Base-by-base conservation (phyloP, 1,284 basidiomycete genomes). In the Melanopsichium pennsylvanicum region DNA sequence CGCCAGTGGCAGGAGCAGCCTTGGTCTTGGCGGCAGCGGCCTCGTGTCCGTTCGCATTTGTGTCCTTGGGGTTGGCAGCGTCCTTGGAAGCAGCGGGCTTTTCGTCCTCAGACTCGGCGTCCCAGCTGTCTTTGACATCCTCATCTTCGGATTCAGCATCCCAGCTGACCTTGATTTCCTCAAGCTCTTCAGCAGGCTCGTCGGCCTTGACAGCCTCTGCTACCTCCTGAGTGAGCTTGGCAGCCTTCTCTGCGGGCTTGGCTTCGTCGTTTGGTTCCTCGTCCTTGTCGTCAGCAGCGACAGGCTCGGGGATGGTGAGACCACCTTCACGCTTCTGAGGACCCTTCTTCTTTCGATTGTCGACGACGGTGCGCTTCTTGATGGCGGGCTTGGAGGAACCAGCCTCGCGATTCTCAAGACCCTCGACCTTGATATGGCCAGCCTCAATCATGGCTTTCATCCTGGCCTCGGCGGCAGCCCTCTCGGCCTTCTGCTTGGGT, bases 401-500 rank as follows among this genome's bases (percentile, higher is more conserved):
- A 26, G 84, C 82, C 5, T 82, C 85, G 52, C 82, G 83, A 42
- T 83, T 85, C 21, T 84, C 83, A 34, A 97, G 84, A 57, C 91
- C 96, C 70, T 94, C 93, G 63, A 98, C 89, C 74, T 90, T 89
- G 52, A 92, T 90, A 43, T 78, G 75, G 41, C 93, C 93, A 25
- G 91, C 91, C 19, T 89, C 88, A 44, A 98, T 85, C 55, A 98
- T 86, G 4, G 95, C 95, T 82, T 95, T 88, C 82, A 90, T 91
- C 52, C 94, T 88, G 31, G 92, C 87, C 82, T 97, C 94, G 8
- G 93, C 94, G 58, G 89, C 90, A 15, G 90, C 90, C 73, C 87
- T 89, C 81, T 97, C 94, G 76, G 92, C 91, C 83, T 94, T 97
- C 82, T 98, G 94, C 83, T 96, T 97, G 32, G 79, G 78, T 2